These are phyloP conservation scores for Diaporthe caulivora DNA, from an alignment of 2,329 filamentous ascomycete genomes.

Conservation along the genomic window DNA sequence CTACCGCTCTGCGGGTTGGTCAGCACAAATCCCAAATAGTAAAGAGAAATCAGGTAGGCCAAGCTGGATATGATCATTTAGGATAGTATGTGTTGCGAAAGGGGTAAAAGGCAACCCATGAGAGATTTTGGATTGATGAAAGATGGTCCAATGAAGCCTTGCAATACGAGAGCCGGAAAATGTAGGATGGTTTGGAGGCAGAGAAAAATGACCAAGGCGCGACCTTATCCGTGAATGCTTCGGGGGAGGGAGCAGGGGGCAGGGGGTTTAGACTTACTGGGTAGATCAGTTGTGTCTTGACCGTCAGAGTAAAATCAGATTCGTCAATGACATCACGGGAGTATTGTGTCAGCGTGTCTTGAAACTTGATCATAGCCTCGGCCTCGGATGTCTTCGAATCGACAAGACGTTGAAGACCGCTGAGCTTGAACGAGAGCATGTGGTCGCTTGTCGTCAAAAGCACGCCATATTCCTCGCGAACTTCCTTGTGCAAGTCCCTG, in stretches of 20 bases:
- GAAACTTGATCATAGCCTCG: constrained; percentile 61
- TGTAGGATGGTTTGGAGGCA: too few relatives aligned
- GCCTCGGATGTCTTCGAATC: constrained; percentile 59
- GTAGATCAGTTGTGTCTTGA: constrained; percentile 69
- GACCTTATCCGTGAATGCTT: background rate
- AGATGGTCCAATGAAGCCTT: too few relatives aligned
- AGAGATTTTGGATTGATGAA: too few relatives aligned
- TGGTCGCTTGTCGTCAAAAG: constrained; percentile 74
- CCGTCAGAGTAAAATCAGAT: constrained; percentile 67
- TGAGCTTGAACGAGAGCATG: constrained; percentile 73
- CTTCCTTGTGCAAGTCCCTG: constrained; percentile 52
- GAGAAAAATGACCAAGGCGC: too few relatives aligned
- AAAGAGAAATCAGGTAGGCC: too few relatives aligned
- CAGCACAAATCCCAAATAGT: background rate
- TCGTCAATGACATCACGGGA: constrained; percentile 76
- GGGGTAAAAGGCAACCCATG: too few relatives aligned
- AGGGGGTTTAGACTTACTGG: constrained; percentile 45
- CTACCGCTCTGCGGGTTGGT: constrained; percentile 52
- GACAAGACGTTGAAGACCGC: constrained; percentile 68
- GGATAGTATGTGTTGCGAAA: too few relatives aligned
- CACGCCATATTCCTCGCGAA: constrained; percentile 60
- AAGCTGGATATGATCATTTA: too few relatives aligned
- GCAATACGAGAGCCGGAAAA: too few relatives aligned
- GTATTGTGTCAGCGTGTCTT: constrained; percentile 60
- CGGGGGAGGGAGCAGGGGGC: too few relatives aligned